Percentiles rank a stretch among this genome's conserved stretches.
Evolutionary conservation across 2,329 filamentous ascomycete species (phyloP).

Genomic region (Colletotrichum endophyticum): DNA sequence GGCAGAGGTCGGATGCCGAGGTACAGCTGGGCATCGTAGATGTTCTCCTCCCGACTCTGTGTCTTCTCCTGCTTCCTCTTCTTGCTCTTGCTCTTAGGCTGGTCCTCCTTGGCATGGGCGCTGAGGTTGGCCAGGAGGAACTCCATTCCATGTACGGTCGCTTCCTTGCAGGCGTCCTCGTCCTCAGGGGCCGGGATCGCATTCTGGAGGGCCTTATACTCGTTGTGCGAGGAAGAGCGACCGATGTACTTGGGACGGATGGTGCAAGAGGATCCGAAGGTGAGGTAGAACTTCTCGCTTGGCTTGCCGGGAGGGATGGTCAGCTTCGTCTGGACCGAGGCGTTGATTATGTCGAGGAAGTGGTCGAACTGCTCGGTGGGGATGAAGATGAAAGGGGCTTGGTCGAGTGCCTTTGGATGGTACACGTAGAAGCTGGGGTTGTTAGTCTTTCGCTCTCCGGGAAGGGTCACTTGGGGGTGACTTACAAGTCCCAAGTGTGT

Average conservation of each 20-base stretch:
- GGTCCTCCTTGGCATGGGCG: constrained; percentile 26
- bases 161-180: neutral
- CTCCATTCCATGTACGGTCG: neutral
- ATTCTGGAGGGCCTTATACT: neutral
- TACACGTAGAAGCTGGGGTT: constrained; percentile 69
- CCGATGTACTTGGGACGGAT: constrained; percentile 74
- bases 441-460: constrained; percentile 9
- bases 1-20: constrained; percentile 15
- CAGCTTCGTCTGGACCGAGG: constrained; percentile 56
- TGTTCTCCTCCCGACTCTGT: neutral
- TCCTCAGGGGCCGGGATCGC: neutral
- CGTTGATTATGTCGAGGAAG: constrained; percentile 71
- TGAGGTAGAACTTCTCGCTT: constrained; percentile 61
- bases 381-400: constrained; percentile 69
- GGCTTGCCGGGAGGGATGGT: constrained; percentile 60
- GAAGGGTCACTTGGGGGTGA: constrained; percentile 21
- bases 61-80: constrained; percentile 13
- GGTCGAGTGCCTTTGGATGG: constrained; percentile 47
- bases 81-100: constrained; percentile 21
- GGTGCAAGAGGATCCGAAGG: constrained; percentile 64
- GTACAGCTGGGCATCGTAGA: constrained; percentile 16
- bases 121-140: constrained; percentile 3
- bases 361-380: constrained; percentile 67
- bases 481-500: constrained; percentile 79
- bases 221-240: constrained; percentile 39